Percentiles rank a stretch among this genome's conserved stretches.
phyloP scores from a whole-genome alignment of 176 grass and related monocot genomes.

The Oryza glumipatula region DNA sequence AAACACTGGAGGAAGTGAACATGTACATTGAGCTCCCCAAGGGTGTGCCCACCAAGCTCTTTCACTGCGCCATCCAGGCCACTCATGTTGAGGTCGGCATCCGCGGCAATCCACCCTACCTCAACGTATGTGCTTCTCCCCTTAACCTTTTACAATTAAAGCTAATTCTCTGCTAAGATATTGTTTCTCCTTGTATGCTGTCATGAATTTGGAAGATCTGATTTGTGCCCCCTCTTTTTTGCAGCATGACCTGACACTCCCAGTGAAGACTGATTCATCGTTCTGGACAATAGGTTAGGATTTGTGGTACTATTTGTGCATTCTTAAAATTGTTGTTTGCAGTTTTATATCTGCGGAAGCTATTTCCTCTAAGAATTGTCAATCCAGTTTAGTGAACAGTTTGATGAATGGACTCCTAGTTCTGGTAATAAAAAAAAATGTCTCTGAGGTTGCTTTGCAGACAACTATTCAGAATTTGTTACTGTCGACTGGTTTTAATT shows the following conservation, averaged over 20 bases:
- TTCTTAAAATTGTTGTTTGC: slow-evolving; percentile 24
- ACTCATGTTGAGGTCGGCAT: slow-evolving; percentile 85
- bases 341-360: neutral
- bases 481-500: neutral
- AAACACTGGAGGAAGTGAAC: slow-evolving; percentile 93
- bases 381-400: neutral
- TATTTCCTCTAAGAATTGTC: neutral
- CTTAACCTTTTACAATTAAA: neutral
- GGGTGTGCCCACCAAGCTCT: slow-evolving; percentile 76
- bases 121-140: slow-evolving; percentile 59
- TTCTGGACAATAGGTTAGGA: slow-evolving; percentile 82
- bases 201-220: neutral
- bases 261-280: slow-evolving; percentile 93
- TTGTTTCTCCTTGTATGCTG: neutral
- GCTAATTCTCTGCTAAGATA: neutral
- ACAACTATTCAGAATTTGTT: neutral
- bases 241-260: slow-evolving; percentile 73
- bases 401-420: slow-evolving; percentile 13
- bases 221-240: slow-evolving; percentile 22
- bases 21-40: slow-evolving; percentile 91
- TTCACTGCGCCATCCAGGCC: slow-evolving; percentile 73
- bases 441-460: neutral
- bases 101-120: slow-evolving; percentile 84
- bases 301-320: neutral
- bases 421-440: neutral